phyloP scores from a whole-genome alignment of 75 land plant species.

The Pinus tabuliformis region DNA sequence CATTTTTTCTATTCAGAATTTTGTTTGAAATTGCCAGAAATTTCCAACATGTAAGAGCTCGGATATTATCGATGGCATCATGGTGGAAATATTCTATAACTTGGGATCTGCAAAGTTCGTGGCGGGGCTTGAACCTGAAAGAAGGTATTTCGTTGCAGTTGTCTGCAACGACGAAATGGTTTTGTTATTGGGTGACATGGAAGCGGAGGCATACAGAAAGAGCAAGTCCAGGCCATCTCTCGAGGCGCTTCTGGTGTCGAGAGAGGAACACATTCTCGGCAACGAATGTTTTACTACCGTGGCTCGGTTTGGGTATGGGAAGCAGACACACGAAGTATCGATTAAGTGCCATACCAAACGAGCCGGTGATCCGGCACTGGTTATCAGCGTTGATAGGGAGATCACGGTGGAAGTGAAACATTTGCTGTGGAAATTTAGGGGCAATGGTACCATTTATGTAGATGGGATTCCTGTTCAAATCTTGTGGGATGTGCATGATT shows the following conservation, averaged over 20 bases:
- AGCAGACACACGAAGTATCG: conserved; percentile 30
- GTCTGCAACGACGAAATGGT: too few relatives aligned
- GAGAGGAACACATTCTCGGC: conserved; percentile 75
- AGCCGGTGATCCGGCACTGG: conserved; percentile 7
- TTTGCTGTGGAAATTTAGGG: conserved; percentile 29
- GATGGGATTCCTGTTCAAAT: conserved; percentile 18
- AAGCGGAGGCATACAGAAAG: too few relatives aligned
- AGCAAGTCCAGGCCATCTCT: conserved; percentile 8
- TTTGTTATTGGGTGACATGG: too few relatives aligned
- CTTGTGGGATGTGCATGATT: conserved; percentile 92
- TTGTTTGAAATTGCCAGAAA: too few relatives aligned
- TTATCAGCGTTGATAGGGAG: conserved; percentile 61
- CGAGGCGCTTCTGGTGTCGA: conserved; percentile 50
- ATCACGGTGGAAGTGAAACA: conserved; percentile 20
- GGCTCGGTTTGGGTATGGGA: conserved; percentile 73
- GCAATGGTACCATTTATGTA: conserved; percentile 21
- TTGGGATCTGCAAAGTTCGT: too few relatives aligned
- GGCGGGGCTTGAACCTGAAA: too few relatives aligned
- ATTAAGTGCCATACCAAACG: conserved; percentile 31
- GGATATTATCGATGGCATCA: too few relatives aligned
- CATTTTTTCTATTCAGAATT: too few relatives aligned
- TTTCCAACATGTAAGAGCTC: too few relatives aligned
- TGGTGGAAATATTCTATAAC: too few relatives aligned
- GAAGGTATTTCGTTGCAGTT: too few relatives aligned
- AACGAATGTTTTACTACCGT: conserved; percentile 67